Evolutionary conservation across 805 yeast species (phyloP).

Genomic region (Yamadazyma ubonensis): DNA sequence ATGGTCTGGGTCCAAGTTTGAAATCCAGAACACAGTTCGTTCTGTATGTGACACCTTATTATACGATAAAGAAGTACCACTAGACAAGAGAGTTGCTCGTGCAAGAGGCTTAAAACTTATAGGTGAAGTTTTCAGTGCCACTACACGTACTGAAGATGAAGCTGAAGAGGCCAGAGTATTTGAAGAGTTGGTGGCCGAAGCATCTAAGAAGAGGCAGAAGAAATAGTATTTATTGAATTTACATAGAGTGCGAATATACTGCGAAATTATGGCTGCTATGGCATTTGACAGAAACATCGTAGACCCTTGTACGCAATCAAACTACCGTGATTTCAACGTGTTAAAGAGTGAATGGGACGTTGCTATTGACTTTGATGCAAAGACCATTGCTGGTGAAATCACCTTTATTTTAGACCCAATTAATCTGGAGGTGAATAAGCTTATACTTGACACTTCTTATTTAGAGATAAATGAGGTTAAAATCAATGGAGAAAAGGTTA

Average conservation of each 20-base stretch:
- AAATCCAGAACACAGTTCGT: slow-evolving; percentile 69
- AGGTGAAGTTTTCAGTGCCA: slow-evolving; percentile 60
- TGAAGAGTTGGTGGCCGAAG: slow-evolving; percentile 63
- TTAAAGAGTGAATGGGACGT: slow-evolving; percentile 21
- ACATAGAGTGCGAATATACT: no score
- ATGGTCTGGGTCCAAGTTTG: slow-evolving; percentile 80
- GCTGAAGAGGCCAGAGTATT: slow-evolving; percentile 76
- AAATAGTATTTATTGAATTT: slow-evolving; percentile 18
- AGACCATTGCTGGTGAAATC: slow-evolving; percentile 25
- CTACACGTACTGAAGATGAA: slow-evolving; percentile 63
- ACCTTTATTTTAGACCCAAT: slow-evolving; percentile 20
- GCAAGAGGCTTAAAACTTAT: slow-evolving; percentile 62
- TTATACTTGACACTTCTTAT: slow-evolving; percentile 28
- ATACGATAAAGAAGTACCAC: slow-evolving; percentile 52
- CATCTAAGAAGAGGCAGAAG: slow-evolving; percentile 42
- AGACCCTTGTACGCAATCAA: slow-evolving; percentile 31
- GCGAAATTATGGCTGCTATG: no score
- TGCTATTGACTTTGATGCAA: slow-evolving; percentile 24
- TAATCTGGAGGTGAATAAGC: no score
- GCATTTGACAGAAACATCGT: no score
- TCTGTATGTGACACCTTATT: slow-evolving; percentile 67
- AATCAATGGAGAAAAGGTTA: slow-evolving; percentile 19
- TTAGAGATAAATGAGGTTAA: slow-evolving; percentile 19
- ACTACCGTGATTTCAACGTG: slow-evolving; percentile 25
- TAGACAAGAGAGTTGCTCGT: slow-evolving; percentile 50